Base-by-base conservation (phyloP, 2,329 filamentous ascomycete species). In the Fusarium tupiense region DNA sequence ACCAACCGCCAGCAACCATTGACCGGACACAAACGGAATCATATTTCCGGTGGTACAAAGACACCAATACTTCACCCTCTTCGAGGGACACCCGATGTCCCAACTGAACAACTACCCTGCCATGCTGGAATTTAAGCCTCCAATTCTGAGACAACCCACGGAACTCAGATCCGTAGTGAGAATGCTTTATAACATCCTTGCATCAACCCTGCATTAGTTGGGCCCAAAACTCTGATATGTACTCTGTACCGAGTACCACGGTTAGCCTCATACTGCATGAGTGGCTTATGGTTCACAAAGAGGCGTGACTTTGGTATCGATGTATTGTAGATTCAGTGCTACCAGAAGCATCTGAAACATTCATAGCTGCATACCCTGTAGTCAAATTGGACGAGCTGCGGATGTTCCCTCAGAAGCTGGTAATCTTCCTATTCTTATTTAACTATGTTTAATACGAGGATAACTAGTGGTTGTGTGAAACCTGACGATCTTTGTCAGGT, bases 161-260 rank as follows among this genome's bases (percentile, higher is more conserved):
- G 54, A 61, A 67, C 44, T 61, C 16, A 31, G 26, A 31, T 38
- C 57, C 54, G 29, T 46, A 52, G 33, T 43, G 57, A 73, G 59
- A 61, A 75, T 73, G 58, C 57, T 56, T 38, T 75, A 53, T 46
- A 47, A 19, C 40, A 75, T 71, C 72, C 72, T 63, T 75, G 52
- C 73, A 46, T 68, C 52, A 58, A 64, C 72, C 69, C 72, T 75
- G 61, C 69, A 59, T 57, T 37, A 33, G 26, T 49, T 44, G 22
- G 31, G 17, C 37, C 46, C 37, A 50, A 54, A 60, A 61, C 41
- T 60, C 50, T 53, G 64, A n/a, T 38, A 35, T 64, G 53, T 58
- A 44, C 17, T 38, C 38, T 64, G 53, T 58, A 26, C 11, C 10
- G 43, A 26, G 43, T 44, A 47, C 47, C 53, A 60, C 56, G 4